phyloP scores from a whole-genome alignment of 1,139 yeast genomes.

The Hansenula sp. region DNA sequence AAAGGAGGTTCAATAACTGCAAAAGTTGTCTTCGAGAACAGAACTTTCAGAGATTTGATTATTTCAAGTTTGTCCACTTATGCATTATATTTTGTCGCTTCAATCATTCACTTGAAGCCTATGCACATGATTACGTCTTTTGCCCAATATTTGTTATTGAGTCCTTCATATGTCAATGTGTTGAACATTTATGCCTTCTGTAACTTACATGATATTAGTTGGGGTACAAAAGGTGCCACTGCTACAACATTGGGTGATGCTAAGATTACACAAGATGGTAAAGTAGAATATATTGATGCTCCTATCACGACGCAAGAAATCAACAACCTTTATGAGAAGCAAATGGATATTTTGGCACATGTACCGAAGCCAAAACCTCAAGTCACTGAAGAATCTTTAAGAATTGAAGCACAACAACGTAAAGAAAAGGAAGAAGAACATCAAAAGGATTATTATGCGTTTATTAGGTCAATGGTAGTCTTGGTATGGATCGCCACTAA shows the following conservation, averaged over 20 bases:
- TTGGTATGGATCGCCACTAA: conserved; percentile 78
- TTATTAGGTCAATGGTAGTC: conserved; percentile 75
- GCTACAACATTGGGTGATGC: conserved; percentile 63
- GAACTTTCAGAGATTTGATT: conserved; percentile 75
- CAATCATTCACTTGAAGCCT: conserved; percentile 82
- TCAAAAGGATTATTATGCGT: conserved; percentile 68
- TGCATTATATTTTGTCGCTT: conserved; percentile 72
- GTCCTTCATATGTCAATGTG: conserved; percentile 88
- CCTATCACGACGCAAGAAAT: conserved; percentile 63
- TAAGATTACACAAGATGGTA: conserved; percentile 67
- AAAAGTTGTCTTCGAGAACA: conserved; percentile 39
- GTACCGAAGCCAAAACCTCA: conserved; percentile 39
- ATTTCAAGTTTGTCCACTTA: conserved; percentile 87
- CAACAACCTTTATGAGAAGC: conserved; percentile 56
- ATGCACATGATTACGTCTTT: conserved; percentile 93
- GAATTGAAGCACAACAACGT: conserved; percentile 26
- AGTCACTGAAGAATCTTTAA: conserved; percentile 32
- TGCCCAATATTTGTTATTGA: conserved; percentile 77
- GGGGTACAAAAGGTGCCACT: conserved; percentile 96
- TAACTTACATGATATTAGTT: conserved; percentile 92
- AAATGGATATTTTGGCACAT: conserved; percentile 54
- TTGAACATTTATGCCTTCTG: conserved; percentile 89
- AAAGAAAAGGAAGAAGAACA: conserved; percentile 47
- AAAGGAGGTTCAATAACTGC: conserved; percentile 26
- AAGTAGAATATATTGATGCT: conserved; percentile 66